Base-by-base conservation (phyloP, 2,329 filamentous ascomycete species). In the Aureobasidium sp. region DNA sequence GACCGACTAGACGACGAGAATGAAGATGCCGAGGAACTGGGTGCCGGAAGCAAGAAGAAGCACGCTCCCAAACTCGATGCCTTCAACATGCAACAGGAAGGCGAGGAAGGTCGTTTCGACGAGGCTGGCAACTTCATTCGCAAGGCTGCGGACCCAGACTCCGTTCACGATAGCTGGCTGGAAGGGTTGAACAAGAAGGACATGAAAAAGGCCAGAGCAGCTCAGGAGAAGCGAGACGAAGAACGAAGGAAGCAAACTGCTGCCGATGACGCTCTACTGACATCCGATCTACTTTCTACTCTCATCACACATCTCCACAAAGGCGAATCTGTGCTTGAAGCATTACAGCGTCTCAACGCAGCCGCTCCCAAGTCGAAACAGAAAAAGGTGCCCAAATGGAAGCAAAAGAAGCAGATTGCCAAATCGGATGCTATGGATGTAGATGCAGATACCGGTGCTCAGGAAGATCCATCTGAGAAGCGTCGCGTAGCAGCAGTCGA, bases 71-170 rank as follows among this genome's bases (percentile, higher is more conserved):
- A 96, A 77, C 87, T 99, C 8, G 96, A 98, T 78, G 95, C 95
- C 3, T 99, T 99, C 85, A 98, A 99, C 75, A 93, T 99, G 85
- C 90, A 89, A 67, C 83, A 88, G 16, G 96, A 99, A 78, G 91
- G 97, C 77, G 94, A 98, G 74, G 95, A 98, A 71, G 96, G 96
- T n/a, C 87, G 90, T 15, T 99, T 98, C 73, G 96, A 99, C 76
- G 92, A 96, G 71, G 84, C 90, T 1, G 95, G 95, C 13, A 99
- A 98, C 78, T 99, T 90, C 76, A 89, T 99, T 51, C 90, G 96
- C 65, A 97, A 97, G 78, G 95, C 95, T 0, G 88, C 82, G 11
- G 96, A 99, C 73, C 93, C 94, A 0, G 94, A 98, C 71, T 93
- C 95, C 0, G 88, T 93, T 29, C 94, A 99, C 77, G 96, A 99